Conservation (phyloP, 2,329 filamentous ascomycete genomes). For the Claviceps sp. region DNA sequence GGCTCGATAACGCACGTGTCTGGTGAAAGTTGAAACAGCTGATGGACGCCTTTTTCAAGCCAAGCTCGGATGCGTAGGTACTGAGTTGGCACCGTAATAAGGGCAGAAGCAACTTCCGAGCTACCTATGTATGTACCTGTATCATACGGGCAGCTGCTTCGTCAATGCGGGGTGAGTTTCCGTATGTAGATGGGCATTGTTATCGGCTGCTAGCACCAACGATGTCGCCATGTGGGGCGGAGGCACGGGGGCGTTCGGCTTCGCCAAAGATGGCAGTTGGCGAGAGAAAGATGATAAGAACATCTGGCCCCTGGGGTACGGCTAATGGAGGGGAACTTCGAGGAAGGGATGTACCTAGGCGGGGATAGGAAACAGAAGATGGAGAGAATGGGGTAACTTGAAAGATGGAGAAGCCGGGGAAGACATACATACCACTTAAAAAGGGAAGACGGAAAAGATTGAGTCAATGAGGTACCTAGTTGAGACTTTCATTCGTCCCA, state of each 20-base stretch:
- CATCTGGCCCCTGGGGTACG: not conserved
- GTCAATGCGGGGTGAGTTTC: no score
- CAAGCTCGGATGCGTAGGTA: not conserved
- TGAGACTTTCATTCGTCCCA: no score
- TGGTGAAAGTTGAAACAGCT: conserved; percentile 7
- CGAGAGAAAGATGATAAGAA: not conserved
- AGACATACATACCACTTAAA: no score
- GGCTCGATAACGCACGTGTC: not conserved
- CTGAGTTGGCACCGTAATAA: not conserved
- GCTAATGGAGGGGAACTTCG: not conserved
- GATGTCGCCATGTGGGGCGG: not conserved
- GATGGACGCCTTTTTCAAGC: conserved; percentile 1
- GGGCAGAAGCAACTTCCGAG: not conserved
- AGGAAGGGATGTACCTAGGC: not conserved
- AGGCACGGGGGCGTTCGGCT: not conserved
- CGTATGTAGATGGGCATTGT: no score
- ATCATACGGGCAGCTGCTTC: not conserved
- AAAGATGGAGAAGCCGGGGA: no score
- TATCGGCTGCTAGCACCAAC: no score
- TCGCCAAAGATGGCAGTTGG: conserved; percentile 1
- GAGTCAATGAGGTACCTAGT: no score
- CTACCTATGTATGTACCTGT: not conserved
- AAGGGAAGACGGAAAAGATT: no score
- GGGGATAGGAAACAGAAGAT: not conserved
- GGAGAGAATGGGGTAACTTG: not conserved